phyloP scores from a whole-genome alignment of 2,329 filamentous ascomycete genomes.

The Chaetoscypha palmicola region DNA sequence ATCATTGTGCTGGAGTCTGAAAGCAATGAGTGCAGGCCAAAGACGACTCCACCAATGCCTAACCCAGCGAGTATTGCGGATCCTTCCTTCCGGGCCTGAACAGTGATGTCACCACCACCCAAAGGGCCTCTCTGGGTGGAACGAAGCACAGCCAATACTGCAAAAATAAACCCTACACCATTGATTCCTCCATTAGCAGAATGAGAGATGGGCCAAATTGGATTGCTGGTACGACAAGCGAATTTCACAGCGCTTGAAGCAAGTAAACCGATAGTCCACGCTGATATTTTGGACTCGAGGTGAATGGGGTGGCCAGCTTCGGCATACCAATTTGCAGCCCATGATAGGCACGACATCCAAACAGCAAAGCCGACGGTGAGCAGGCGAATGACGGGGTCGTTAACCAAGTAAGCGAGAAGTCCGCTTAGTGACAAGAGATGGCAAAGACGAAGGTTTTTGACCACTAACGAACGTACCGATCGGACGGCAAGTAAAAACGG shows the following conservation, averaged over 20 bases:
- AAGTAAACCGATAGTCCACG: constrained; percentile 75
- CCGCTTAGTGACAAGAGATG: constrained; percentile 75
- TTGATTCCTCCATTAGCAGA: constrained; percentile 89
- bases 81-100: constrained; percentile 52
- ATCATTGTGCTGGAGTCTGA: constrained; percentile 99
- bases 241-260: constrained; percentile 87
- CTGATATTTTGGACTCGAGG: constrained; percentile 74
- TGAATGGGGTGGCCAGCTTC: constrained; percentile 67
- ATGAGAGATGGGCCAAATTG: constrained; percentile 93
- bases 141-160: constrained; percentile 65
- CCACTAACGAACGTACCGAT: constrained; percentile 58
- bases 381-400: constrained; percentile 66
- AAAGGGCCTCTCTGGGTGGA: constrained; percentile 63
- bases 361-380: constrained; percentile 77
- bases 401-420: constrained; percentile 70
- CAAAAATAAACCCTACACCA: constrained; percentile 69
- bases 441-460: constrained; percentile 60
- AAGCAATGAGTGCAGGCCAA: constrained; percentile 83
- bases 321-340: constrained; percentile 73
- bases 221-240: constrained; percentile 90
- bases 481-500: constrained; percentile 71
- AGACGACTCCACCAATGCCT: constrained; percentile 77
- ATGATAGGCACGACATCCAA: constrained; percentile 71
- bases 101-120: constrained; percentile 33
- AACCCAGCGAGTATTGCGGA: constrained; percentile 66